Base-by-base conservation (phyloP, 2,329 filamentous ascomycete species). In the Herpotrichia juniperi region DNA sequence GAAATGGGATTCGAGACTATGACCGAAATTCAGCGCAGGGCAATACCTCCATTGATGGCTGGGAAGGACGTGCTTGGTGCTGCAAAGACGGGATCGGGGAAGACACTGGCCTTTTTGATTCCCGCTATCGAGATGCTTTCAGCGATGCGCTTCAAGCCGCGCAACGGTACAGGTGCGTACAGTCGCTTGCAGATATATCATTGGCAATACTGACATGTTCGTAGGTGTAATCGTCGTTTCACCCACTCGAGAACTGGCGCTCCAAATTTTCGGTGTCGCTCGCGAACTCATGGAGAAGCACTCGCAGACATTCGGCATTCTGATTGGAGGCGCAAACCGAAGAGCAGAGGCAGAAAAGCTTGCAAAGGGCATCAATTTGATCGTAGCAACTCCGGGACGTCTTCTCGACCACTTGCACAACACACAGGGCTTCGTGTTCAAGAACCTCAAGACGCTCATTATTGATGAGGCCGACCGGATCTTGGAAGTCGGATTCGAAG, bases 381-480 rank as follows among this genome's bases (percentile, higher is more conserved):
- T 99, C 35, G 94, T 99, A 61, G 93, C 93, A 5, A 99, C 94
- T 0, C 93, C 94, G 1, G 94, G 94, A 17, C 86, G 94, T 50
- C 81, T 99, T 50, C 85, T 99, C 16, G 94, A 99, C 78, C 93
- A 99, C 71, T 81, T 99, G 35, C 90, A 94, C 74, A 96, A 93
- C 72, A 97, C 94, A 0, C 88, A 89, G 51, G 87, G 88, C 17
- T 97, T 97, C 60, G 79, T 88, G 1, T 96, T 91, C 83, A 96
- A 96, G 81, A 96, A 97, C 75, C 78, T 96, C 64, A 92, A 93
- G 74, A 90, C 91, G 1, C 81, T 99, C 30, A 85, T 99, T 61
- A 97, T 97, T 62, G 94, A 99, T 66, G 94, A 99, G 78, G 94
- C 94, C 16, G 94, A 99, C 73, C 88, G 94, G 42, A 97, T 99